Evolutionary conservation across 1,284 basidiomycete genomes (phyloP).

Genomic region (Exsudoporus floridanus): DNA sequence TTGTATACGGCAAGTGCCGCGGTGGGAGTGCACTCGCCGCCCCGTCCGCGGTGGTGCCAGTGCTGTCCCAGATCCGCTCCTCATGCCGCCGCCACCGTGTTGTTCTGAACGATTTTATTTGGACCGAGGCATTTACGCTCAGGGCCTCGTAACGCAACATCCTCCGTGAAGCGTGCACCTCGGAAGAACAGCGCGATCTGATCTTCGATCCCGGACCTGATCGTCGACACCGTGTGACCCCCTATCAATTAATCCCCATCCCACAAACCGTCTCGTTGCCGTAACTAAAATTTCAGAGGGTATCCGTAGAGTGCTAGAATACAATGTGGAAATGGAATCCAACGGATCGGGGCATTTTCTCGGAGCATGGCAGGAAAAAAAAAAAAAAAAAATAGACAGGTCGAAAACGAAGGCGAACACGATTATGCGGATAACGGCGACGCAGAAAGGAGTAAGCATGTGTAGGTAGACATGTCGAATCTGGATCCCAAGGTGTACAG

Average conservation of each 20-base stretch:
- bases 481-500: slow-evolving; percentile 22
- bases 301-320: slow-evolving; percentile 17
- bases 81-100: slow-evolving; percentile 5
- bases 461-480: slow-evolving; percentile 1
- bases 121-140: slow-evolving; percentile 7
- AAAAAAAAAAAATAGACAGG: neutral
- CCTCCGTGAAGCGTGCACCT: slow-evolving; percentile 27
- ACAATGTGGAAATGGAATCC: slow-evolving; percentile 9
- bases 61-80: neutral
- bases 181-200: slow-evolving; percentile 21
- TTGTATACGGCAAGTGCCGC: slow-evolving; percentile 17
- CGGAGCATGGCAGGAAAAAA: neutral
- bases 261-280: no score
- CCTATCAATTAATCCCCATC: slow-evolving; percentile 22
- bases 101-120: no score
- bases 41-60: neutral
- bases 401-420: slow-evolving; percentile 5
- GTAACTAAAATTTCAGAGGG: slow-evolving; percentile 13
- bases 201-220: slow-evolving; percentile 35
- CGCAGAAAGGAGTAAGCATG: slow-evolving; percentile 8
- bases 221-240: slow-evolving; percentile 19
- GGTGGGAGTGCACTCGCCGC: neutral
- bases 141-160: slow-evolving; percentile 16
- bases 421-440: slow-evolving; percentile 13
- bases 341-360: neutral